phyloP scores from a whole-genome alignment of 768 basidiomycete species.

The Pulveroboletus ravenelii region DNA sequence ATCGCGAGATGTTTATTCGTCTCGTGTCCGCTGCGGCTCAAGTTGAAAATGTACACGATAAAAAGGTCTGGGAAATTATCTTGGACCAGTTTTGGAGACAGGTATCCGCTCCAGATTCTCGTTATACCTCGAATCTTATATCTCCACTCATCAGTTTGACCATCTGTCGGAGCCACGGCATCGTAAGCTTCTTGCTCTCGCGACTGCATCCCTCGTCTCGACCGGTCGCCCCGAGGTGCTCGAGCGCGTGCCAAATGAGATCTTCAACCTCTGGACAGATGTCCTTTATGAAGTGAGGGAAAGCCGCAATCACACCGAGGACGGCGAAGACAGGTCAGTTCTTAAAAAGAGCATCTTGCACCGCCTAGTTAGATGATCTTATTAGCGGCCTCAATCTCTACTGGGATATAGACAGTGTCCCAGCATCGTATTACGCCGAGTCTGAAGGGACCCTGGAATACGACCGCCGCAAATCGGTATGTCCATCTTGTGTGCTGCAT shows the following conservation, averaged over 20 bases:
- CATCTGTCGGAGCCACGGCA: constrained; percentile 83
- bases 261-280: constrained; percentile 85
- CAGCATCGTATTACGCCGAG: constrained; percentile 54
- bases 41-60: constrained; percentile 43
- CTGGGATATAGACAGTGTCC: constrained; percentile 67
- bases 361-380: not conserved
- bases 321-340: constrained; percentile 36
- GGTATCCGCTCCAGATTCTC: constrained; percentile 37
- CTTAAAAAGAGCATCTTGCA: not conserved
- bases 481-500: constrained; percentile 17
- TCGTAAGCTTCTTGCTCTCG: constrained; percentile 82
- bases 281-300: constrained; percentile 86
- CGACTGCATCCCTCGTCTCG: constrained; percentile 69
- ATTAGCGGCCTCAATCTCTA: constrained; percentile 45
- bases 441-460: constrained; percentile 72
- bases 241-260: constrained; percentile 63
- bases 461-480: constrained; percentile 66
- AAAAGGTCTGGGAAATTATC: constrained; percentile 56
- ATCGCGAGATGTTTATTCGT: constrained; percentile 63
- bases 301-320: constrained; percentile 38
- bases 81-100: constrained; percentile 82
- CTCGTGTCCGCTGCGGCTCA: constrained; percentile 62
- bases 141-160: constrained; percentile 59
- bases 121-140: not conserved
- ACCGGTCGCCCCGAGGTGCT: constrained; percentile 74